These are phyloP conservation scores for Rhizopogon roseolus DNA, from an alignment of 768 basidiomycete genomes.

Conservation along the genomic window DNA sequence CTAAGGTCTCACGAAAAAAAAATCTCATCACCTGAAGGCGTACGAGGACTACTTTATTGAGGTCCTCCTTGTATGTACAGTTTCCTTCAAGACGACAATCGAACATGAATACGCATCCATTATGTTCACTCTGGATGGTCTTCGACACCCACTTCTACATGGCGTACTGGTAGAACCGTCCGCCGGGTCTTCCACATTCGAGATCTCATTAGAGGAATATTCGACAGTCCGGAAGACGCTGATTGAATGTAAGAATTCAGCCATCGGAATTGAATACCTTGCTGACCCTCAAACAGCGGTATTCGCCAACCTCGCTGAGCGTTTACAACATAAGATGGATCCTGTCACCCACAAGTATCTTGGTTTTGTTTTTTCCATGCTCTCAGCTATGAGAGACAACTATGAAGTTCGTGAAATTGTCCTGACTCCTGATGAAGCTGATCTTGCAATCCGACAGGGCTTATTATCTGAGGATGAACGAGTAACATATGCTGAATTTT, in stretches of 20 bases:
- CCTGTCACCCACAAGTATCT: constrained; percentile 34
- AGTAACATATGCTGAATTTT: constrained; percentile 31
- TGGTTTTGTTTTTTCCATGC: constrained; percentile 38
- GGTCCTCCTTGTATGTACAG: constrained; percentile 48
- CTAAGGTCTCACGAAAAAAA: neutral
- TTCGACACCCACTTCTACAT: constrained; percentile 47
- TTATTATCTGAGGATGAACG: constrained; percentile 11
- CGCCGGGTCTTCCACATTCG: constrained; percentile 18
- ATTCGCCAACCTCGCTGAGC: constrained; percentile 36
- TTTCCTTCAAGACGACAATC: constrained; percentile 40
- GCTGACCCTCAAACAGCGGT: constrained; percentile 27
- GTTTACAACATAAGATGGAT: constrained; percentile 28
- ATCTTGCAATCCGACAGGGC: constrained; percentile 10
- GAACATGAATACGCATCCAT: constrained; percentile 56
- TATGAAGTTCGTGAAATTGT: constrained; percentile 31
- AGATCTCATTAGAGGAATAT: constrained; percentile 28
- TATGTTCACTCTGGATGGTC: constrained; percentile 54
- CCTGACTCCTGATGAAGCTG: neutral
- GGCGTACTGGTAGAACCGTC: constrained; percentile 25
- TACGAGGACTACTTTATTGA: constrained; percentile 47
- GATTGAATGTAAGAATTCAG: constrained; percentile 19
- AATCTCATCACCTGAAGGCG: constrained; percentile 27
- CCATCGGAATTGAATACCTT: neutral
- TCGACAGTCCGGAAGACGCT: constrained; percentile 30
- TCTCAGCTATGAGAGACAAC: constrained; percentile 48